A percentile compares a stretch with the other conserved stretches of the same genome.
These are phyloP conservation scores for Ophiocordyceps sinensis DNA, from an alignment of 2,329 filamentous ascomycete species.

Conservation along the genomic window DNA sequence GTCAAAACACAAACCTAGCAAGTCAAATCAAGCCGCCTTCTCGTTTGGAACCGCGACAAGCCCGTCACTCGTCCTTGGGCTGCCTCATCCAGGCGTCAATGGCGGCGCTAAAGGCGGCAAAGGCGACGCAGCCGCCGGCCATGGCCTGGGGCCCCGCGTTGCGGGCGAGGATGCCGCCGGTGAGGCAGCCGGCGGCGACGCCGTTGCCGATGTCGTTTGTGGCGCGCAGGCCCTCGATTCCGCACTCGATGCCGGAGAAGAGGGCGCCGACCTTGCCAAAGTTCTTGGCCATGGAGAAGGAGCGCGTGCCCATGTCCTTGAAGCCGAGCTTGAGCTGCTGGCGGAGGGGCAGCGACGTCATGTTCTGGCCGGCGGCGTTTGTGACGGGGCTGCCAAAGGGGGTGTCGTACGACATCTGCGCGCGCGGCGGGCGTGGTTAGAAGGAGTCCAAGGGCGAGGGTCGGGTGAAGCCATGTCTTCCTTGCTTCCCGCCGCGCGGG, in stretches of 20 bases:
- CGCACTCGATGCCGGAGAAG: slow-evolving; percentile 88
- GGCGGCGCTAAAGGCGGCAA: slow-evolving; percentile 81
- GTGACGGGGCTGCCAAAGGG: slow-evolving; percentile 47
- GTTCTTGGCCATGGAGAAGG: slow-evolving; percentile 76
- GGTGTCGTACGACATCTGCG: slow-evolving; percentile 94
- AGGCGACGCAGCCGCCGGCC: slow-evolving; percentile 76
- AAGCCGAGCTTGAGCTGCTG: slow-evolving; percentile 78
- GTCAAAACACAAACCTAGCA: neutral
- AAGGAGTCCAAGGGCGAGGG: neutral
- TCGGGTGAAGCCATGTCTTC: too few species aligned
- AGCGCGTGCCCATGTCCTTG: slow-evolving; percentile 84
- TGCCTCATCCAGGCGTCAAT: slow-evolving; percentile 87
- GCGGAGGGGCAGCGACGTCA: slow-evolving; percentile 57
- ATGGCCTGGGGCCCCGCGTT: slow-evolving; percentile 83
- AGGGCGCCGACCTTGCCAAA: slow-evolving; percentile 88
- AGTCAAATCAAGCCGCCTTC: neutral
- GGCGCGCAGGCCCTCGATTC: slow-evolving; percentile 79
- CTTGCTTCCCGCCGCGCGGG: neutral
- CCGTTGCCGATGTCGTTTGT: slow-evolving; percentile 92
- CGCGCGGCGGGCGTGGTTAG: neutral
- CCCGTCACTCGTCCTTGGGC: slow-evolving; percentile 45
- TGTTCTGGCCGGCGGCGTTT: slow-evolving; percentile 18
- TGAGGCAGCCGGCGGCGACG: slow-evolving; percentile 75
- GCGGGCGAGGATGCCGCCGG: slow-evolving; percentile 74
- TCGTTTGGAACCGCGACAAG: neutral